These are phyloP conservation scores for Kodamaea kaohsiungensis DNA, from an alignment of 805 yeast species.

Conservation along the genomic window DNA sequence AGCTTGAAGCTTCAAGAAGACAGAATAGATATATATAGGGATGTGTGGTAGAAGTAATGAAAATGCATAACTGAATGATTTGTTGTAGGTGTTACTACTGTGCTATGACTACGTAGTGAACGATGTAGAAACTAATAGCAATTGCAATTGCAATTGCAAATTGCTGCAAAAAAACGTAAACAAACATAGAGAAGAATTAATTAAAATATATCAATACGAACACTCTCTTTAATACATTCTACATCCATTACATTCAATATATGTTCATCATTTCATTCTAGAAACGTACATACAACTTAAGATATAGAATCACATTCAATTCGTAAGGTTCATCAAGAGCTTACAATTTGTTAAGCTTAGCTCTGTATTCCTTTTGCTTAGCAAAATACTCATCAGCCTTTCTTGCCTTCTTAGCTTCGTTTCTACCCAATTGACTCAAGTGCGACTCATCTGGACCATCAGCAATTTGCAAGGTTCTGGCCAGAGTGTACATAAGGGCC, in stretches of 20 bases:
- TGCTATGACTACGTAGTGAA: background rate
- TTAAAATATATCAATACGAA: too few relatives aligned
- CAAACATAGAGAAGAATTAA: background rate
- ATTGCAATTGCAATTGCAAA: background rate
- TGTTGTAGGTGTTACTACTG: background rate
- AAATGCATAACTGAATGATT: background rate
- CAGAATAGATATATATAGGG: background rate
- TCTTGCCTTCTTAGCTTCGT: constrained; percentile 40
- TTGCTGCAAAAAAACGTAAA: background rate
- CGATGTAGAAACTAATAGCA: background rate
- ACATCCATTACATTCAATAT: too few relatives aligned
- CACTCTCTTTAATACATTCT: too few relatives aligned
- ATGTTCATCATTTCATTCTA: background rate
- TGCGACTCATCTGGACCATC: constrained; percentile 75
- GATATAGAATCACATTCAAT: too few relatives aligned
- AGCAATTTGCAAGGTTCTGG: constrained; percentile 61
- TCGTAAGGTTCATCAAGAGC: background rate
- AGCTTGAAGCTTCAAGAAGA: background rate
- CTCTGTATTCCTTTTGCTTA: constrained; percentile 18
- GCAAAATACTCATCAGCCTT: constrained; percentile 38
- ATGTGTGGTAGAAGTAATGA: background rate
- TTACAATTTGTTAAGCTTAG: constrained; percentile 29
- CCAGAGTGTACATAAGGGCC: constrained; percentile 51
- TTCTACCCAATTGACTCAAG: constrained; percentile 54
- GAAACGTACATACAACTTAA: background rate